Conservation (phyloP, 345 rosid genomes). For the Draba incana region DNA sequence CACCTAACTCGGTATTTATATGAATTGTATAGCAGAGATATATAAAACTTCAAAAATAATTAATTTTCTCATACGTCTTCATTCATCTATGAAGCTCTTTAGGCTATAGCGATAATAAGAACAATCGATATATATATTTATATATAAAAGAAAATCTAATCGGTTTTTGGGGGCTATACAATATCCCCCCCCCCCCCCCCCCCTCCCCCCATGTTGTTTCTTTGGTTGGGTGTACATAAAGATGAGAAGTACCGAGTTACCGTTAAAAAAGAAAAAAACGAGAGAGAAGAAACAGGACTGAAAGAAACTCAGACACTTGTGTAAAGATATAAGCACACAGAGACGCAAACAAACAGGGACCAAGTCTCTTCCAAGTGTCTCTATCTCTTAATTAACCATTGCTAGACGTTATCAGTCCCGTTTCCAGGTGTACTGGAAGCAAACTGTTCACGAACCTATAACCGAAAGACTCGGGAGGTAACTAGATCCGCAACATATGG, state of each 20-base stretch:
- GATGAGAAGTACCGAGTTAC: constrained; percentile 14
- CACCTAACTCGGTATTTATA: background rate
- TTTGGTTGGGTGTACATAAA: constrained; percentile 26
- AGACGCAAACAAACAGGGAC: constrained; percentile 27
- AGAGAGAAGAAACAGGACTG: constrained; percentile 19
- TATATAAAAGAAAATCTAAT: constrained; percentile 12
- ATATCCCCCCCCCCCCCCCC: constrained; percentile 38
- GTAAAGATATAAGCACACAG: constrained; percentile 15
- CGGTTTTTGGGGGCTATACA: constrained; percentile 40
- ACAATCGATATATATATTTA: constrained; percentile 5
- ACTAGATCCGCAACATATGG: constrained; percentile 14
- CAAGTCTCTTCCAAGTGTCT: constrained; percentile 33
- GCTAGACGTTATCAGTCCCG: constrained; percentile 23
- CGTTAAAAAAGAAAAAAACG: background rate
- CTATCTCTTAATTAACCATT: constrained; percentile 28
- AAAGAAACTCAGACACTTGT: constrained; percentile 26
- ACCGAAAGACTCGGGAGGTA: background rate
- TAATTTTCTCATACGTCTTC: no score
- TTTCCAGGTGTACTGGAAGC: constrained; percentile 9
- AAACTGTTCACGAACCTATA: constrained; percentile 26
- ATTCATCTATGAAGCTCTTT: background rate
- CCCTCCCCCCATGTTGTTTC: constrained; percentile 28
- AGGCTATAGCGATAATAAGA: constrained; percentile 1
- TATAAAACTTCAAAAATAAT: background rate
- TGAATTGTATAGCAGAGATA: background rate